Evolutionary conservation across 768 basidiomycete species (phyloP), one percentile per base, ranked within the genome.

Genomic region (Lactarius tabidus): DNA sequence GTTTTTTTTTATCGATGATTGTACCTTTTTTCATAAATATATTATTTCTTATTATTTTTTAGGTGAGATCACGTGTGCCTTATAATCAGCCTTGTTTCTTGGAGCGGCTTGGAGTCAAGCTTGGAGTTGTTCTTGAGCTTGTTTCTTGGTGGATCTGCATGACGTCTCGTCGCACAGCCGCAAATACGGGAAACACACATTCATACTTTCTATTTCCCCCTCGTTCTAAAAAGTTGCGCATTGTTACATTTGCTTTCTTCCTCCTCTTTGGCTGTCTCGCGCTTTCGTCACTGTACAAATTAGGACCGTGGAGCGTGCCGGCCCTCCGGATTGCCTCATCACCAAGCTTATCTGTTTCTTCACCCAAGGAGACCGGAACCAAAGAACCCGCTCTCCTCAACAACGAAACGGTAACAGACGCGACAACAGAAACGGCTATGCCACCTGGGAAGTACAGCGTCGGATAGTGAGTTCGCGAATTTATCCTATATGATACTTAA

Each of bases 371-470:
- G 29, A 56, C 43, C 20, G 51, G 48, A 51, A 54, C 51, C 52
- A 48, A 60, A 55, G 55, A 53, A 41, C 28, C 33, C 38, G 18
- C 39, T 59, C 1, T n/a, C 63, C 14, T 29, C 38, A 31, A 56
- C 56, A 61, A 57, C 63, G 63, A 60, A 68, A 31, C 54, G 4
- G 64, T 69, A 36, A 65, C 69, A 23, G 67, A 67, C 68, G 67
- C 73, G 26, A 43, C 53, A 60, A 38, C 73, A 39, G 53, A 55
- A 60, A 26, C 26, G 20, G 60, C 12, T 20, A 80, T 82, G 77
- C 76, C 79, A 56, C 70, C 72, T 57, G 74, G 74, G 67, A 92
- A 90, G 75, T 85, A 85, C 73, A 91, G 87, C 66, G 84, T 92
- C 70, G 90, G 89, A 81, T 92, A 91, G 89, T 91, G 71, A 75